Evolutionary conservation across 495 filamentous ascomycete species (phyloP).

Genomic region (Tuber brumale): DNA sequence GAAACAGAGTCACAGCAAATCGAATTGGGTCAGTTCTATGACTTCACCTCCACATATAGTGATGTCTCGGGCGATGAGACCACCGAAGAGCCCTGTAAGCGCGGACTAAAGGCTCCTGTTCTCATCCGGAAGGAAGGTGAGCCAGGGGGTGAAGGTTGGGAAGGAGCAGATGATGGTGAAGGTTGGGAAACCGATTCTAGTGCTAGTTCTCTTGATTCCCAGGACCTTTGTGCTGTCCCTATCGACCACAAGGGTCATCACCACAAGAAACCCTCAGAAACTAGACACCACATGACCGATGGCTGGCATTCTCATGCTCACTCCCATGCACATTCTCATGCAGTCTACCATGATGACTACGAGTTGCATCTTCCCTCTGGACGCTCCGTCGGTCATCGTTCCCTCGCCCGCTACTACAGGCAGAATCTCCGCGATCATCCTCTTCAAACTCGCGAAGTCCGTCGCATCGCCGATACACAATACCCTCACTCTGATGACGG

Average conservation of each 20-base stretch:
- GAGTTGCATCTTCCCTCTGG: constrained; percentile 93
- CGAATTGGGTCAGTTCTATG: constrained; percentile 95
- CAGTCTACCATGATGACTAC: constrained; percentile 80
- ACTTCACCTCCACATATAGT: constrained; percentile 90
- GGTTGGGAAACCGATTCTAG: constrained; percentile 93
- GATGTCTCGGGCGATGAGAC: constrained; percentile 56
- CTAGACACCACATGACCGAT: constrained; percentile 58
- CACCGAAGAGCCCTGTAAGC: constrained; percentile 47
- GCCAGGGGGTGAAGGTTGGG: constrained; percentile 41
- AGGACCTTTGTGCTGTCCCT: constrained; percentile 65
- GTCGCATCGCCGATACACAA: constrained; percentile 38
- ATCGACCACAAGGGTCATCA: constrained; percentile 62
- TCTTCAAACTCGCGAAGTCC: constrained; percentile 31
- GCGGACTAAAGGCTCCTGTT: constrained; percentile 55
- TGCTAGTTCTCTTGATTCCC: constrained; percentile 71
- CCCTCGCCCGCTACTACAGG: constrained; percentile 74
- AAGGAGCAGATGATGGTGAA: constrained; percentile 45
- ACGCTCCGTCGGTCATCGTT: constrained; percentile 82
- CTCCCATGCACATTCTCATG: constrained; percentile 50
- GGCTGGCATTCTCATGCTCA: constrained; percentile 66
- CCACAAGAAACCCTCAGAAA: constrained; percentile 48
- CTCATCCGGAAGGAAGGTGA: constrained; percentile 48
- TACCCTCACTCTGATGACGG: constrained; percentile 43
- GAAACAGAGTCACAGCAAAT: constrained; percentile 83
- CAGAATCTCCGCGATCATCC: constrained; percentile 62